A percentile compares a stretch with the other conserved stretches of the same genome.
Conservation (phyloP, 2,329 filamentous ascomycete genomes). For the Arthrobotrys megalospora region DNA sequence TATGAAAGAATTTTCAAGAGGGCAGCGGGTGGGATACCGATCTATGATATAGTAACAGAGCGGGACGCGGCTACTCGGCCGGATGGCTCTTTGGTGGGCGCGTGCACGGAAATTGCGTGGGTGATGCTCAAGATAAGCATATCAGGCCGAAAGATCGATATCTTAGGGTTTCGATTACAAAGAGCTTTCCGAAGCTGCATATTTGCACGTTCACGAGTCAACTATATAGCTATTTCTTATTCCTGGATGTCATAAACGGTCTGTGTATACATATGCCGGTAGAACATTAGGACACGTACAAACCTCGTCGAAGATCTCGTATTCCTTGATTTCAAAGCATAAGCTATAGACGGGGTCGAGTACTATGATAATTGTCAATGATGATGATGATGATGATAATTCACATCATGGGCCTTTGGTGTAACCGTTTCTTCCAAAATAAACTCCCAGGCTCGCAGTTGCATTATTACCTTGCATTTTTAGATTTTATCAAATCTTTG, state of each 20-base stretch:
- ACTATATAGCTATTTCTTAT: slow-evolving; percentile 10
- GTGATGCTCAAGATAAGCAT: slow-evolving; percentile 50
- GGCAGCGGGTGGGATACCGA: slow-evolving; percentile 34
- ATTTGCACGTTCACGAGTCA: neutral
- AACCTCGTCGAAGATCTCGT: slow-evolving; percentile 19
- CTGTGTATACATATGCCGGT: neutral
- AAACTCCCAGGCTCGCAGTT: slow-evolving; percentile 16
- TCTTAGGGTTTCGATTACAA: slow-evolving; percentile 55
- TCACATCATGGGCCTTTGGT: slow-evolving; percentile 1
- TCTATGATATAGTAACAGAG: slow-evolving; percentile 42
- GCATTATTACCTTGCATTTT: slow-evolving; percentile 13
- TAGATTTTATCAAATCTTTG: slow-evolving; percentile 12
- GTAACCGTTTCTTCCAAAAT: slow-evolving; percentile 43
- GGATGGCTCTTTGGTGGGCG: slow-evolving; percentile 29
- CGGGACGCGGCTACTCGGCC: slow-evolving; percentile 55
- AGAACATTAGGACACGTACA: neutral
- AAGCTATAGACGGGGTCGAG: slow-evolving; percentile 4
- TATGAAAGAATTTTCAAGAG: slow-evolving; percentile 12
- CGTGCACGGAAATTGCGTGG: slow-evolving; percentile 40
- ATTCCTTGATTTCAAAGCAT: slow-evolving; percentile 6
- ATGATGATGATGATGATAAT: slow-evolving; percentile 11
- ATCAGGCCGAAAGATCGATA: slow-evolving; percentile 42
- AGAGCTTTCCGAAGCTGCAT: slow-evolving; percentile 12
- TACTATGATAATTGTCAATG: slow-evolving; percentile 18
- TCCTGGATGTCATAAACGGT: neutral